phyloP scores from a whole-genome alignment of 192 early-diverging fungal species.

The Backusella sp. region DNA sequence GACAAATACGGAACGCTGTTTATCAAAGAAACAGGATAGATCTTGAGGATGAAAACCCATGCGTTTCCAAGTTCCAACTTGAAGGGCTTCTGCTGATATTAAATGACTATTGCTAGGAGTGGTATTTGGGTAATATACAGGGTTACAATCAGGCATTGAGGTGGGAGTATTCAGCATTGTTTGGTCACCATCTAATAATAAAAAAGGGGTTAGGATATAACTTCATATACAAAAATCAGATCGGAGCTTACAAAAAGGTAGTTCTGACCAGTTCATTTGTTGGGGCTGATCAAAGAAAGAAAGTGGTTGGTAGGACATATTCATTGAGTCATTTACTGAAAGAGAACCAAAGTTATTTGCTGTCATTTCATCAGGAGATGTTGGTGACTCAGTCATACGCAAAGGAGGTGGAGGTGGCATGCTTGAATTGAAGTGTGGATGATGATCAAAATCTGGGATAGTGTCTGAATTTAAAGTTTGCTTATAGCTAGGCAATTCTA shows the following conservation, averaged over 20 bases:
- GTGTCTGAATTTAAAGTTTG: constrained; percentile 6
- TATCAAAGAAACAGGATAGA: constrained; percentile 54
- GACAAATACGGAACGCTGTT: constrained; percentile 41
- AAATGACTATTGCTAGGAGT: background rate
- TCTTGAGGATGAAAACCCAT: constrained; percentile 53
- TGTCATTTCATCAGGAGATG: background rate
- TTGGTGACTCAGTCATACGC: background rate
- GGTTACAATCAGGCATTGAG: background rate
- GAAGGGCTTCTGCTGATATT: constrained; percentile 53
- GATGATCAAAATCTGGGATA: background rate
- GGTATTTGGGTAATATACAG: background rate
- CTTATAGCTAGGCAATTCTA: background rate
- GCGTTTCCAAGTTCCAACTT: constrained; percentile 64
- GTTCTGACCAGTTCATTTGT: background rate
- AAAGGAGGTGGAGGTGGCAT: background rate
- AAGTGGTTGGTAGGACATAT: background rate
- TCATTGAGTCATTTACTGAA: background rate
- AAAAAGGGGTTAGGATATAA: background rate
- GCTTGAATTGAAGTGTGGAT: background rate
- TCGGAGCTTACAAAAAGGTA: background rate
- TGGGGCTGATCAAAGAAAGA: background rate
- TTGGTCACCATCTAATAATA: background rate
- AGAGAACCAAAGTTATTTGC: background rate
- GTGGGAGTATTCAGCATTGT: background rate
- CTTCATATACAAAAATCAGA: background rate